Percentiles rank a stretch among this genome's conserved stretches.
Conservation (phyloP, 108 stramenopile genomes). For the Conticribra weissflogii region DNA sequence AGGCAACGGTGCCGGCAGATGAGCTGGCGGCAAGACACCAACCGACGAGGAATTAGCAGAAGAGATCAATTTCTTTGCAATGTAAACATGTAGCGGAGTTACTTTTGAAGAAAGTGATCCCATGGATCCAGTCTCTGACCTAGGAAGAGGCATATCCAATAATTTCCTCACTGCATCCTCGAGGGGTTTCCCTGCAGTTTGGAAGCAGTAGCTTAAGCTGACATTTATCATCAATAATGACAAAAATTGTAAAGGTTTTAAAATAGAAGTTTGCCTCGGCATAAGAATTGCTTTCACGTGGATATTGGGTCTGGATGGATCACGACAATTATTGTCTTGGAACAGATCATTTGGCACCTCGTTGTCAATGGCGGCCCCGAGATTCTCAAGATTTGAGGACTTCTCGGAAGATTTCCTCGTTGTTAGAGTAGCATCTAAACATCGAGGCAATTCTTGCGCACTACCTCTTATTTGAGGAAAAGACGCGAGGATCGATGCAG, state of each 20-base stretch:
- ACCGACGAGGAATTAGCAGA: slow-evolving; percentile 22
- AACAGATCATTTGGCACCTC: not conserved
- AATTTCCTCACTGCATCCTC: slow-evolving; percentile 49
- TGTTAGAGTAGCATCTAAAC: too few relatives aligned
- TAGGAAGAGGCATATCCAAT: slow-evolving; percentile 20
- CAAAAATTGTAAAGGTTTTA: slow-evolving; percentile 14
- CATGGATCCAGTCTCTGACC: not conserved
- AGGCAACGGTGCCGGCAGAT: slow-evolving; percentile 54
- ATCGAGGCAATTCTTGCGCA: too few relatives aligned
- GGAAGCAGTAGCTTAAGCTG: slow-evolving; percentile 40
- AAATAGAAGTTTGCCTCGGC: slow-evolving; percentile 36
- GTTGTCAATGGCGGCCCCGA: too few relatives aligned
- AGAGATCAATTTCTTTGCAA: slow-evolving; percentile 50
- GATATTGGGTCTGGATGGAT: slow-evolving; percentile 9
- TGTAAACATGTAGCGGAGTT: slow-evolving; percentile 38
- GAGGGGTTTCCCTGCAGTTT: slow-evolving; percentile 55
- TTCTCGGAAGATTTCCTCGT: too few relatives aligned
- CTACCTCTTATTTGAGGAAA: too few relatives aligned
- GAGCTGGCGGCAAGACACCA: slow-evolving; percentile 46
- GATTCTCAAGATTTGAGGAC: too few relatives aligned
- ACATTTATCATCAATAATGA: slow-evolving; percentile 23
- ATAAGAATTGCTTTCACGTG: slow-evolving; percentile 47
- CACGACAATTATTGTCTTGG: not conserved
- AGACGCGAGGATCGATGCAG: too few relatives aligned
- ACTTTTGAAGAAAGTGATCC: slow-evolving; percentile 13